Evolutionary conservation across 257 asterid species (phyloP).

Genomic region (Solanum infundibuliforme): DNA sequence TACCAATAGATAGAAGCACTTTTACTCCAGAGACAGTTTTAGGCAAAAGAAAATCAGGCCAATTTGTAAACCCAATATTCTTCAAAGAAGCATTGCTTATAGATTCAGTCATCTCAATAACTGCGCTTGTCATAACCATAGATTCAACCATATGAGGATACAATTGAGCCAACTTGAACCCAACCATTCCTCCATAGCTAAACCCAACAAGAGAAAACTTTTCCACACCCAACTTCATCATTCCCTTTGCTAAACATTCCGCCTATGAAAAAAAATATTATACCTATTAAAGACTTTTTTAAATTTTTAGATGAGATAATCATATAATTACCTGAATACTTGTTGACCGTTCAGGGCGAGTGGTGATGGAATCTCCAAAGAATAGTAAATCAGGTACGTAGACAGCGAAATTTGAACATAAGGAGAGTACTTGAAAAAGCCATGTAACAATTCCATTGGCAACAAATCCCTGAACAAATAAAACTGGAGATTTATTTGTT

Average conservation of each 20-base stretch:
- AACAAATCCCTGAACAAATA: constrained; percentile 7
- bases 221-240: constrained; percentile 18
- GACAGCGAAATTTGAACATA: neutral
- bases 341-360: neutral
- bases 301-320: neutral
- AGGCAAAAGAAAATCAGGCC: constrained; percentile 12
- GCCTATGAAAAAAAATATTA: neutral
- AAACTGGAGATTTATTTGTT: neutral
- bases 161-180: constrained; percentile 15
- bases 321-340: neutral
- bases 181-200: constrained; percentile 16
- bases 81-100: neutral
- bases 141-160: constrained; percentile 11
- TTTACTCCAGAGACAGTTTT: neutral
- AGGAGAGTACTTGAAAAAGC: neutral
- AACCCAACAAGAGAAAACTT: constrained; percentile 18
- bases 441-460: constrained; percentile 1
- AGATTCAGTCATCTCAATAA: constrained; percentile 5
- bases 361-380: constrained; percentile 5
- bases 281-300: neutral
- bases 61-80: neutral
- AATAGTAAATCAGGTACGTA: constrained; percentile 11
- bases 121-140: constrained; percentile 2
- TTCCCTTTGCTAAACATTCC: constrained; percentile 11
- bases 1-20: neutral